Percentiles rank a stretch among this genome's conserved stretches.
These are phyloP conservation scores for Arthrinium puccinioides DNA, from an alignment of 2,329 filamentous ascomycete genomes.

Conservation along the genomic window DNA sequence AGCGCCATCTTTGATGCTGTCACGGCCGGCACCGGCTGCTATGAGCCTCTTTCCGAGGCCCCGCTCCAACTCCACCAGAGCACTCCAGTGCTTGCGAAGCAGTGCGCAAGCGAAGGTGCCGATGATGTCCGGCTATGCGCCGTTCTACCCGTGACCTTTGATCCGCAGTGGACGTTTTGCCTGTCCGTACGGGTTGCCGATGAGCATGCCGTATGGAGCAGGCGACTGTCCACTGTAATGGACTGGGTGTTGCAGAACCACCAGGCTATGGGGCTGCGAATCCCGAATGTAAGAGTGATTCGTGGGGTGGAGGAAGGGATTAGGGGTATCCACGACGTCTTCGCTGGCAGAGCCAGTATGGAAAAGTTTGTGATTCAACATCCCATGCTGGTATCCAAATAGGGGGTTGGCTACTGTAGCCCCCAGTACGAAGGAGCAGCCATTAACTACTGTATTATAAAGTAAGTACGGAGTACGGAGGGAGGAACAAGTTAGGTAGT, in stretches of 20 bases:
- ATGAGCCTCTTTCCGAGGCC: not conserved
- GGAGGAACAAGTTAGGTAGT: no score
- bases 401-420: no score
- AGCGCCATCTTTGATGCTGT: slow-evolving; percentile 9
- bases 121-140: not conserved
- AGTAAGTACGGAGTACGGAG: no score
- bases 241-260: slow-evolving; percentile 1
- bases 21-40: slow-evolving; percentile 4
- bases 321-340: slow-evolving; percentile 8
- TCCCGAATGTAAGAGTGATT: slow-evolving; percentile 6
- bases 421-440: no score
- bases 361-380: slow-evolving; percentile 10
- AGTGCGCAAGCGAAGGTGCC: slow-evolving; percentile 4
- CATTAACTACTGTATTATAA: no score
- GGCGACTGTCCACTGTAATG: not conserved
- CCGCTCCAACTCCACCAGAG: slow-evolving; percentile 4
- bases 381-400: no score
- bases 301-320: slow-evolving; percentile 8
- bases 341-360: slow-evolving; percentile 8
- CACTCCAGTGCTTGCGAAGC: slow-evolving; percentile 7
- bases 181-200: not conserved
- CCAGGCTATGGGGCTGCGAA: not conserved
- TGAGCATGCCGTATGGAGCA: not conserved
- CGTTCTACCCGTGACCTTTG: slow-evolving; percentile 3
- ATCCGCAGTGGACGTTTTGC: slow-evolving; percentile 7